Base-by-base conservation (phyloP, 179 eudicot species). In the Kewa caespitosa region DNA sequence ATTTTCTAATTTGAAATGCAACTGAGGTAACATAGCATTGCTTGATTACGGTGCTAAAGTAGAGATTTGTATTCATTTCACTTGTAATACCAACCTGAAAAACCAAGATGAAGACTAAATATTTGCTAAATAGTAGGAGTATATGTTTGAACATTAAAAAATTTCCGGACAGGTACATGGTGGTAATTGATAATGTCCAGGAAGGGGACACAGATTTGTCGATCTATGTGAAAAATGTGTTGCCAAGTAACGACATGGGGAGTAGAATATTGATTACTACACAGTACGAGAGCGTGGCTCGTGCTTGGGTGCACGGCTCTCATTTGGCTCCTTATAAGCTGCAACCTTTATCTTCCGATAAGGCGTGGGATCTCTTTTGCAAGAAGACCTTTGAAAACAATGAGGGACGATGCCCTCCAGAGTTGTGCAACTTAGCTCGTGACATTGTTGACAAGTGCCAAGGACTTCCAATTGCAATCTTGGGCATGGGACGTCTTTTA, bases 291-390 rank as follows among this genome's bases (percentile, higher is more conserved):
- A 59, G 59, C 27, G 84, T 85, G n/a, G 86, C 83, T 22, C 18
- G 20, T 1, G 20, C 50, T 32, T 83, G 81, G 76, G 38, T 55
- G 20, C 78, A 72, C 2, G 74, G 79, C 0, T 18, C 77, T 27
- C 25, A 2, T 27, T 34, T 69, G 42, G 74, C 48, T n/a, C 13
- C 41, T 32, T 76, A 76, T 34, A 57, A 70, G 33, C 69, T 83
- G 38, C 55, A 76, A 50, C 81, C 83, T 38, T 52, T 81, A 64
- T 30, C 74, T 27, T 14, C 36, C 3, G 61, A 73, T 5, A 42
- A 64, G 41, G 82, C 88, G 0, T 81, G 75, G 84, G 41, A 73
- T 28, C 81, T 85, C 33, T 85, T 85, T 63, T 80, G 78, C 77
- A 78, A 59, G 57, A 85, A 61, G 65, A 69, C 84, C 1, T 81